phyloP scores from a whole-genome alignment of 2,329 filamentous ascomycete species.

The Fusarium mexicanum region DNA sequence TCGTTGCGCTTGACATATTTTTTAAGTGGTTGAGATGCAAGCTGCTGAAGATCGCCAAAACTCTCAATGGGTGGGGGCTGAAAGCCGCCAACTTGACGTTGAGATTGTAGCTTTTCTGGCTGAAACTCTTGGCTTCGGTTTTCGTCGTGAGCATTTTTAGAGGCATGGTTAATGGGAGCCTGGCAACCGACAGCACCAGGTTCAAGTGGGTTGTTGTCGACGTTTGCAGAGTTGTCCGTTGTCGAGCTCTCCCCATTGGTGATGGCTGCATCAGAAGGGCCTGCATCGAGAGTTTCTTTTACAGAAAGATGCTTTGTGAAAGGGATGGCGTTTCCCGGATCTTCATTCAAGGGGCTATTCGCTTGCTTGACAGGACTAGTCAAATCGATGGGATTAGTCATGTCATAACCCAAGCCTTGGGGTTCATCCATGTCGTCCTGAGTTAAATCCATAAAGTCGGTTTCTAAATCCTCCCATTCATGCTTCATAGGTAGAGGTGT shows the following conservation, averaged over 20 bases:
- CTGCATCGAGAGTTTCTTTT: neutral
- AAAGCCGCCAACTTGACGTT: neutral
- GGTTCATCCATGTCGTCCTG: conserved; percentile 35
- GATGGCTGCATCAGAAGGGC: neutral
- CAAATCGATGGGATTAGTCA: conserved; percentile 39
- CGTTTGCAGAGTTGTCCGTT: neutral
- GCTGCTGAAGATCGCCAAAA: conserved; percentile 38
- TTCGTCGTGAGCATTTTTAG: neutral
- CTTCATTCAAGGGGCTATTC: neutral
- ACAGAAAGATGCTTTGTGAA: neutral
- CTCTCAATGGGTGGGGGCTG: conserved; percentile 33
- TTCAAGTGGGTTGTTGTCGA: neutral
- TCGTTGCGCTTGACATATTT: conserved; percentile 44
- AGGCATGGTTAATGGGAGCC: neutral
- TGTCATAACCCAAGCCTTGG: neutral
- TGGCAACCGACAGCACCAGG: neutral
- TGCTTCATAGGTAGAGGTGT: conserved; percentile 25
- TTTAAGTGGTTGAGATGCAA: conserved; percentile 27
- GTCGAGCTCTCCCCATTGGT: neutral
- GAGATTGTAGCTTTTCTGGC: neutral
- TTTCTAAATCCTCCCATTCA: conserved; percentile 26
- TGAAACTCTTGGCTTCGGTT: neutral
- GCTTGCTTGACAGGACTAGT: conserved; percentile 34
- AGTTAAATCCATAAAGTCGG: conserved; percentile 45
- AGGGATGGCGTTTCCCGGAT: neutral